phyloP scores from a whole-genome alignment of 2,329 filamentous ascomycete genomes.

The Sporothrix pseudoabietina region DNA sequence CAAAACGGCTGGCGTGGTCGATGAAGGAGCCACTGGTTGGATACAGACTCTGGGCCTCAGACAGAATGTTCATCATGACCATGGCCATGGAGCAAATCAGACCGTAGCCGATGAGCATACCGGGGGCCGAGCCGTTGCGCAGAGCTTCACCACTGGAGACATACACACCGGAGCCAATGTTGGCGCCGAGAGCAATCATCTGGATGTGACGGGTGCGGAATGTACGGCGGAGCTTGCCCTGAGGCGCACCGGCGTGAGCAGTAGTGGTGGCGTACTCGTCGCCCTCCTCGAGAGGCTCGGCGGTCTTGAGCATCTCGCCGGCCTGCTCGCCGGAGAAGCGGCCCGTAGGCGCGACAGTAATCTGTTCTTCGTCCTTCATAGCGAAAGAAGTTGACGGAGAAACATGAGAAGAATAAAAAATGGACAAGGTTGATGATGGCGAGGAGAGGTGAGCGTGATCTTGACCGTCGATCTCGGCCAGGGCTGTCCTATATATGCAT shows the following conservation, averaged over 20 bases:
- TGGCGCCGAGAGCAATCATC: conserved; percentile 34
- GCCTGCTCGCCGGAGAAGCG: conserved; percentile 28
- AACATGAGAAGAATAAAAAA: not conserved
- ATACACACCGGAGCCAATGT: conserved; percentile 34
- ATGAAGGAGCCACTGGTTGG: conserved; percentile 58
- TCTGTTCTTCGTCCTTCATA: conserved; percentile 28
- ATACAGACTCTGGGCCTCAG: conserved; percentile 38
- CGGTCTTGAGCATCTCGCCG: conserved; percentile 29
- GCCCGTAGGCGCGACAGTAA: conserved; percentile 23
- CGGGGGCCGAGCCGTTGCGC: conserved; percentile 64
- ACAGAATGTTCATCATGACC: conserved; percentile 31
- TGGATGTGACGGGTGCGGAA: conserved; percentile 33
- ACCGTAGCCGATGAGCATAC: conserved; percentile 33
- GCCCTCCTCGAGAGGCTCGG: conserved; percentile 25
- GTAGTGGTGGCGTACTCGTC: conserved; percentile 29
- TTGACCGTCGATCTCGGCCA: conserved; percentile 14
- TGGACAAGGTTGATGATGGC: not conserved
- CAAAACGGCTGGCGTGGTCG: conserved; percentile 56
- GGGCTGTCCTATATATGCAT: not conserved
- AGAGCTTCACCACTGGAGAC: conserved; percentile 41
- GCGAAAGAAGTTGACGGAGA: not conserved
- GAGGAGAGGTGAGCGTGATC: not conserved
- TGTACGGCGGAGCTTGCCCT: conserved; percentile 28
- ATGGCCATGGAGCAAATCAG: conserved; percentile 33
- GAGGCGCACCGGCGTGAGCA: not conserved